Base-by-base conservation (phyloP, 1,284 basidiomycete species). In the Agaricales sp. region DNA sequence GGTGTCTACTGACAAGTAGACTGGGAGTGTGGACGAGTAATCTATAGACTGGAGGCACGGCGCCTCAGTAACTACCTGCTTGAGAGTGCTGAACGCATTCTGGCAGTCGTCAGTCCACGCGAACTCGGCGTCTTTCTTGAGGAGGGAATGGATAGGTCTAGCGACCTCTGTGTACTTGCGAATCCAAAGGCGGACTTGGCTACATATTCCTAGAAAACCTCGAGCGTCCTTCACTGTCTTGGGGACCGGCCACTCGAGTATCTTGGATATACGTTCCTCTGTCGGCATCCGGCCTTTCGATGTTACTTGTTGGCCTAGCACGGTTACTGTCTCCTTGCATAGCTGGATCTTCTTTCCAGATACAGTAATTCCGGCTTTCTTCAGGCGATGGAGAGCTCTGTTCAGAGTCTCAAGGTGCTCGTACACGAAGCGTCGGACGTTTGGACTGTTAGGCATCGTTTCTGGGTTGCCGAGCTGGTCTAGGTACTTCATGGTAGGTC, bases 381-480 rank as follows among this genome's bases (percentile, higher is more conserved):
- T 57, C 43, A 62, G 53, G 1, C 53, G 54, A 8, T 67, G 65
- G 0, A 66, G 14, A 1, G 68, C 51, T 0, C 59, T 50, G 50
- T 68, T 61, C 3, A 66, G 37, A 43, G 60, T 60, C 2, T 59
- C 20, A 1, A 58, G 41, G 48, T 64, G 55, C 52, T 65, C 59
- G 54, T 54, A 68, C 41, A 8, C 20, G 19, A n/a, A n/a, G n/a
- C n/a, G n/a, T n/a, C n/a, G n/a, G n/a, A n/a, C n/a, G n/a, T n/a
- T n/a, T n/a, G n/a, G 12, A 18, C 52, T 45, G 11, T 37, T 16
- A 11, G 30, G 30, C 11, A 37, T 37, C 16, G 12, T 37, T 16
- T 37, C 11, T 16, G 11, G 30, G 16, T 16, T 16, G 11, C 12
- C 16, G 11, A 12, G 12, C 16, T 37, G 11, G 30, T 37, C 30